These are phyloP conservation scores for Cutaneotrichosporon sp. DNA, from an alignment of 1,284 basidiomycete species.

Conservation along the genomic window DNA sequence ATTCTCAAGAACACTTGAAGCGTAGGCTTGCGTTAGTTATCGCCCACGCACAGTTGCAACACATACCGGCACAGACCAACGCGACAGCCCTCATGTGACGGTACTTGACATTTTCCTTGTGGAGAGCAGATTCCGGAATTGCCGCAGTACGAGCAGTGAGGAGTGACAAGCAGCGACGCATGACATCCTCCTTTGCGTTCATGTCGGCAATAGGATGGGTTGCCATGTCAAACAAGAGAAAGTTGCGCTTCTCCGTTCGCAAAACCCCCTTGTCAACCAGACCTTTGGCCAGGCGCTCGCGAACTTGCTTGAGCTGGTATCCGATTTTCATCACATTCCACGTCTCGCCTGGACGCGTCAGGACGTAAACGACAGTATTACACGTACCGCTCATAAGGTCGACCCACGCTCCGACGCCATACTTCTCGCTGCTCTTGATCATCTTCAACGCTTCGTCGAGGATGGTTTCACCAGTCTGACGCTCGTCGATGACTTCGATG, in stretches of 20 bases:
- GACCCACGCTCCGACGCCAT: slow-evolving; percentile 88
- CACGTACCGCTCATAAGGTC: slow-evolving; percentile 80
- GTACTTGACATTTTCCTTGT: slow-evolving; percentile 69
- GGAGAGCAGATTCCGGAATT: slow-evolving; percentile 63
- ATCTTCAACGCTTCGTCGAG: slow-evolving; percentile 91
- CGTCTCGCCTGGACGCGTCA: slow-evolving; percentile 70
- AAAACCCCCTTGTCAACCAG: slow-evolving; percentile 94
- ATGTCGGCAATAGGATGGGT: slow-evolving; percentile 91
- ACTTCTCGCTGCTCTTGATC: slow-evolving; percentile 74
- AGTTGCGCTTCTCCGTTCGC: slow-evolving; percentile 95
- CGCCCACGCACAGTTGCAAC: not conserved
- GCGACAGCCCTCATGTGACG: slow-evolving; percentile 73
- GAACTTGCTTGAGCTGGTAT: slow-evolving; percentile 93
- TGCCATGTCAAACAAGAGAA: slow-evolving; percentile 96
- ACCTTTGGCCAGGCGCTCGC: slow-evolving; percentile 92
- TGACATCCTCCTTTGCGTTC: slow-evolving; percentile 76
- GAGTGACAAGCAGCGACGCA: slow-evolving; percentile 67
- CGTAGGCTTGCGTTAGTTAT: slow-evolving; percentile 55
- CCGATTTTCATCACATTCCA: slow-evolving; percentile 99
- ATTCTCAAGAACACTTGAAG: slow-evolving; percentile 90
- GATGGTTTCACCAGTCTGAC: slow-evolving; percentile 88
- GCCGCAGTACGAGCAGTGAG: slow-evolving; percentile 79
- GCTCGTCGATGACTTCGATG: slow-evolving; percentile 84
- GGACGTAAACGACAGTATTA: not conserved
- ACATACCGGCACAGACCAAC: slow-evolving; percentile 67